Evolutionary conservation across 108 stramenopile genomes (phyloP), one percentile per base, ranked within the genome.

Genomic region (Aurantiochytrium sp.): DNA sequence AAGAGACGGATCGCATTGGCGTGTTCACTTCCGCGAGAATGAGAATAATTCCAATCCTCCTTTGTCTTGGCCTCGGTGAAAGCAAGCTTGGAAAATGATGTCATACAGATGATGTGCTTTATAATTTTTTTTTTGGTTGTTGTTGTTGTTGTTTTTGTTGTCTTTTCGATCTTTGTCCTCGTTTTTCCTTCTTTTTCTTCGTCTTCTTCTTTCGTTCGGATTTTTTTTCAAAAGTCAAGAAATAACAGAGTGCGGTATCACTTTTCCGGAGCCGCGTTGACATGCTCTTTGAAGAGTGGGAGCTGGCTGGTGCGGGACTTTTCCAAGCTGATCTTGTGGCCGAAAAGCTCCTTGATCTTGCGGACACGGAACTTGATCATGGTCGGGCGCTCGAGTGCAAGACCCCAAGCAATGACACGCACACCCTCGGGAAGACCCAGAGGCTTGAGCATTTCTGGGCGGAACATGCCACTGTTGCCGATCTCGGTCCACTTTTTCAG

Each of bases 311-410:
- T 96, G 91, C 93, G 94, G 53, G 97, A 97, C 89, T 96, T 95
- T 29, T 94, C 96, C 92, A 99, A 91, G 91, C 97, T 97, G 43
- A 98, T 98, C 95, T 99, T 99, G 94, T 99, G 99, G 59, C 99
- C 99, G 92, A 99, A 99, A 90, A 99, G 95, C 91, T 99, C 97
- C 44, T 98, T 95, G 93, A 99, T 99, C 92, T 99, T 99, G 58
- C 96, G 96, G 90, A 99, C 97, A 53, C 98, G 93, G 92, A 99
- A 99, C 93, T 99, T 99, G 95, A 99, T 99, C 99, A 99, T 99
- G 44, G 99, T 99, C 25, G 99, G 99, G 42, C 99, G 94, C 93
- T 99, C 99, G 87, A 99, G 93, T 45, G 97, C 97, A 87, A 99
- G 93, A 18, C 99, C 99, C 99, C 99, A 95, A 14, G 99, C 99